Evolutionary conservation across 1,139 yeast genomes (phyloP).

Genomic region (Taiozyma sp.): DNA sequence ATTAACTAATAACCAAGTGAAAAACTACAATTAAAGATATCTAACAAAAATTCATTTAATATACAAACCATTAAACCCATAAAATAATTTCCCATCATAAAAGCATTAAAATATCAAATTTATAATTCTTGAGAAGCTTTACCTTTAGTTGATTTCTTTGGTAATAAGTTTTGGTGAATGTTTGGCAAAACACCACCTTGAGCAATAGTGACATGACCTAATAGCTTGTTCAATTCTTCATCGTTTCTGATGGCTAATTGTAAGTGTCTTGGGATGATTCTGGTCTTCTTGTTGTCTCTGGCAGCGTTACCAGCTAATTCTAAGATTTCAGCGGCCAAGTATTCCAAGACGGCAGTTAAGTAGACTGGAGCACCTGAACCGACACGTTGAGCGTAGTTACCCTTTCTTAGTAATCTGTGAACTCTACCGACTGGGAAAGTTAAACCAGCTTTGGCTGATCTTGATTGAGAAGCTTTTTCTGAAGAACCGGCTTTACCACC

Average conservation of each 20-base stretch:
- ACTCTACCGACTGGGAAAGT: slow-evolving; percentile 99
- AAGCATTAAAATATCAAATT: slow-evolving; percentile 14
- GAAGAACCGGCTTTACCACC: slow-evolving; percentile 94
- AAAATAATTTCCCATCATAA: neutral
- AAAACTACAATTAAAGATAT: neutral
- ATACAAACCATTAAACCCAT: slow-evolving; percentile 1
- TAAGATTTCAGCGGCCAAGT: slow-evolving; percentile 93
- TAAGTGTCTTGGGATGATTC: slow-evolving; percentile 98
- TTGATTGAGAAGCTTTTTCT: slow-evolving; percentile 92
- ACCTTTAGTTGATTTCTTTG: slow-evolving; percentile 80
- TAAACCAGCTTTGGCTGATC: slow-evolving; percentile 98
- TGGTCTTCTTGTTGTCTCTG: slow-evolving; percentile 95
- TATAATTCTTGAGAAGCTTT: slow-evolving; percentile 85
- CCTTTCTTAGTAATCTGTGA: slow-evolving; percentile 94
- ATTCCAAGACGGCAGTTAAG: slow-evolving; percentile 93
- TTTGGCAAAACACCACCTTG: slow-evolving; percentile 99
- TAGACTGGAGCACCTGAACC: slow-evolving; percentile 99
- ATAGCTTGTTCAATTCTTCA: slow-evolving; percentile 90
- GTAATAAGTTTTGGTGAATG: slow-evolving; percentile 94
- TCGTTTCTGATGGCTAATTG: slow-evolving; percentile 98
- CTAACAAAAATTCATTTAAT: neutral
- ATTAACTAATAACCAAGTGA: neutral
- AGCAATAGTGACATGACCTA: slow-evolving; percentile 94
- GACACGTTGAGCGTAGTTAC: slow-evolving; percentile 98
- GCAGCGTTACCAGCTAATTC: slow-evolving; percentile 99